Percentiles rank a stretch among this genome's conserved stretches.
Conservation (phyloP, 2,329 filamentous ascomycete species). For the Colletotrichum sp. region DNA sequence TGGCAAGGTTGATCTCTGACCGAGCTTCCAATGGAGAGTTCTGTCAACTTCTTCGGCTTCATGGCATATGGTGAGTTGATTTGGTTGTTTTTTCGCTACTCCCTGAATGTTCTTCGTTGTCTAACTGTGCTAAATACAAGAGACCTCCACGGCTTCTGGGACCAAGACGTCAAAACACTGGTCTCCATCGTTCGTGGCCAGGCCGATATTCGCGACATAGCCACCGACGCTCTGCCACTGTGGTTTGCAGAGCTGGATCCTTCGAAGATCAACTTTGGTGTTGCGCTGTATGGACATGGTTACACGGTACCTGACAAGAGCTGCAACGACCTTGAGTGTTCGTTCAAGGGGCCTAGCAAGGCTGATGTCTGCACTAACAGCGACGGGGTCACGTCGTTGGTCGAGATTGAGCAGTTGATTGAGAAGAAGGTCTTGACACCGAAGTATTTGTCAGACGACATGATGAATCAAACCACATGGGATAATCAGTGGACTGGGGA, state of each 20-base stretch:
- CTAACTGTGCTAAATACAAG: no score
- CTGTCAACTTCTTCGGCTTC: conserved; percentile 42
- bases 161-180: conserved; percentile 33
- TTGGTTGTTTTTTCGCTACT: background rate
- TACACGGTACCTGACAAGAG: conserved; percentile 36
- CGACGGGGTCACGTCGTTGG: conserved; percentile 32
- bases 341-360: conserved; percentile 27
- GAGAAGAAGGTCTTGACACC: conserved; percentile 23
- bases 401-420: conserved; percentile 36
- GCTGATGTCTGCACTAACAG: conserved; percentile 31
- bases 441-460: conserved; percentile 10
- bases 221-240: conserved; percentile 36
- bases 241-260: conserved; percentile 46
- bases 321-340: conserved; percentile 30
- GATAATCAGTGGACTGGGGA: conserved; percentile 30
- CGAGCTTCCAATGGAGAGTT: conserved; percentile 32
- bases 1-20: no score
- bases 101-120: background rate
- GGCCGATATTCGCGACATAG: conserved; percentile 48
- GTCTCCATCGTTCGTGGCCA: conserved; percentile 40
- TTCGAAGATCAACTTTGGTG: conserved; percentile 48
- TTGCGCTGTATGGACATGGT: conserved; percentile 52
- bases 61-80: conserved; percentile 36
- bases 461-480: conserved; percentile 31
- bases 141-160: conserved; percentile 44